phyloP scores from a whole-genome alignment of 108 stramenopile genomes.

The Pseudonitzschia multiseries region DNA sequence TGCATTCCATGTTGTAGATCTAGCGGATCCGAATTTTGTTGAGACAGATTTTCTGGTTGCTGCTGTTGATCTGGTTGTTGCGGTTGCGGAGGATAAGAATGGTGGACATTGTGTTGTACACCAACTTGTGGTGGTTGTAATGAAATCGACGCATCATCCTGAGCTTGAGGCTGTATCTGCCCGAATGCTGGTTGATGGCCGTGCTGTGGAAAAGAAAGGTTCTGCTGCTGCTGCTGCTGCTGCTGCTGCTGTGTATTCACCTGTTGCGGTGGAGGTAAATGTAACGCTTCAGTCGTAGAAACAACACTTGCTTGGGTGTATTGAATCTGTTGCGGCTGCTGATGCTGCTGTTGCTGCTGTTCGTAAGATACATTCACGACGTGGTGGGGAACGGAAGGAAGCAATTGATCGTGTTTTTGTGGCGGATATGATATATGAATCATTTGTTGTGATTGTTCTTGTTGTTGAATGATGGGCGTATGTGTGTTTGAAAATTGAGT shows the following conservation, averaged over 20 bases:
- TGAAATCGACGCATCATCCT: neutral
- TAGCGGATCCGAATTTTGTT: conserved; percentile 4
- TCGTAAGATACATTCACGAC: conserved; percentile 1
- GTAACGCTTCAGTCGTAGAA: neutral
- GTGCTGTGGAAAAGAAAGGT: neutral
- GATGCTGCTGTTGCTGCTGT: conserved; percentile 17
- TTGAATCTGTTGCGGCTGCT: conserved; percentile 4
- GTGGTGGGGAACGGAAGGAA: neutral
- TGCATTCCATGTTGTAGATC: conserved; percentile 6
- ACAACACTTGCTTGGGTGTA: neutral
- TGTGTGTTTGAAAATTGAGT: conserved; percentile 12
- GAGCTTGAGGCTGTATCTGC: conserved; percentile 1
- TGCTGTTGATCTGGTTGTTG: conserved; percentile 8
- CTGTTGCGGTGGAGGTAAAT: conserved; percentile 3
- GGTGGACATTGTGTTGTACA: neutral
- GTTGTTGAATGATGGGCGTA: conserved; percentile 3
- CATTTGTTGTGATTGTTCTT: conserved; percentile 10
- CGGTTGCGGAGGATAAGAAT: conserved; percentile 3
- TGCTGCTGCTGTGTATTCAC: neutral
- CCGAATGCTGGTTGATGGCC: neutral
- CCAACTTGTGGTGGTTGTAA: neutral
- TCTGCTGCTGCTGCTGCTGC: neutral
- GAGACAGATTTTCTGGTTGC: neutral
- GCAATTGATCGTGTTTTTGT: conserved; percentile 2
- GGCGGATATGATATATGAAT: neutral